A percentile compares a stretch with the other conserved stretches of the same genome.
These are phyloP conservation scores for Gonapodya prolifera DNA, from an alignment of 192 early-diverging fungal genomes.

Conservation along the genomic window DNA sequence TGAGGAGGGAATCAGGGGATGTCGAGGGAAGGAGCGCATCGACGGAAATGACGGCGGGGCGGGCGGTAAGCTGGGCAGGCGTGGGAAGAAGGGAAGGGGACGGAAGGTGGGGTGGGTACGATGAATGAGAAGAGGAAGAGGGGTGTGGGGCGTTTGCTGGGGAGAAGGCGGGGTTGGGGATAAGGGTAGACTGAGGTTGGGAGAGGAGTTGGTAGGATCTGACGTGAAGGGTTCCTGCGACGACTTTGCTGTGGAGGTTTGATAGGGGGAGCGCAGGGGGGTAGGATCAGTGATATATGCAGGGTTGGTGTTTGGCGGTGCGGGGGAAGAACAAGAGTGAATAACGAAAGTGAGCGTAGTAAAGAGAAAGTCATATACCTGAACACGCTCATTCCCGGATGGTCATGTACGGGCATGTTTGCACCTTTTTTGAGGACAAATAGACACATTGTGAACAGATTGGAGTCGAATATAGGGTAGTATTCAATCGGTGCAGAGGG, in stretches of 20 bases:
- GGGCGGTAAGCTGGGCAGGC: constrained; percentile 8
- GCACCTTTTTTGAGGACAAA: constrained; percentile 25
- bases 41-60: constrained; percentile 1
- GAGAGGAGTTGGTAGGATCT: constrained; percentile 18
- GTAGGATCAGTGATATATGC: too few species aligned
- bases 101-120: neutral
- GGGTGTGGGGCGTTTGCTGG: neutral
- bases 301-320: too few species aligned
- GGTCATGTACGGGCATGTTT: constrained; percentile 28
- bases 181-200: neutral
- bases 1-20: constrained; percentile 18
- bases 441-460: constrained; percentile 26
- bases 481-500: constrained; percentile 13
- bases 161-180: neutral
- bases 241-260: constrained; percentile 18
- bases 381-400: constrained; percentile 32
- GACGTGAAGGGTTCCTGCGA: constrained; percentile 22
- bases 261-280: neutral
- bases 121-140: neutral
- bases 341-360: too few species aligned
- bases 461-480: constrained; percentile 17
- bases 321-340: too few species aligned
- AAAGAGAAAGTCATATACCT: constrained; percentile 6
- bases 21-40: constrained; percentile 13
- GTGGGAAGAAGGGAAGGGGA: neutral